phyloP scores from a whole-genome alignment of 495 filamentous ascomycete genomes.

The Entonaema liquescens region DNA sequence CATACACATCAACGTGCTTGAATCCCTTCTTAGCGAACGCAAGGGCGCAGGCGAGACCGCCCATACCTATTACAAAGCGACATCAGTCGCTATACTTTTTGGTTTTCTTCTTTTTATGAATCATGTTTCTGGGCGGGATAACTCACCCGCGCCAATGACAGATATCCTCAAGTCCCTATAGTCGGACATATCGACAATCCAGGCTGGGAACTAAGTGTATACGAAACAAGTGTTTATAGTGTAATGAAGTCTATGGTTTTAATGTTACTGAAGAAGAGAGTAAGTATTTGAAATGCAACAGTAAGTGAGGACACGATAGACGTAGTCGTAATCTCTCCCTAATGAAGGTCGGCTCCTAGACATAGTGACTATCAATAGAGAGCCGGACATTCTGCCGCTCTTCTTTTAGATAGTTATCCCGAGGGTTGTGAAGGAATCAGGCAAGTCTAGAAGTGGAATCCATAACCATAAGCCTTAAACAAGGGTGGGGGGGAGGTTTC shows the following conservation, averaged over 20 bases:
- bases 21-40: conserved; percentile 78
- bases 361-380: conserved; percentile 2
- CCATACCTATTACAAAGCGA: conserved; percentile 67
- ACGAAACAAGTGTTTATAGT: conserved; percentile 3
- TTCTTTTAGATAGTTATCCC: conserved; percentile 24
- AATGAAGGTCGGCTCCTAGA: conserved; percentile 11
- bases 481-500: conserved; percentile 27
- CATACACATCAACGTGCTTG: conserved; percentile 75
- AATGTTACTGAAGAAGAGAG: conserved; percentile 2
- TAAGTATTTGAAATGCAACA: conserved; percentile 16
- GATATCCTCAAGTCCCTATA: conserved; percentile 53
- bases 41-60: conserved; percentile 74
- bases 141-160: conserved; percentile 55
- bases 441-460: conserved; percentile 26
- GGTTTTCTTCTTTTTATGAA: neutral
- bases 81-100: conserved; percentile 16
- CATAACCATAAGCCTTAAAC: neutral
- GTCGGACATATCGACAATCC: conserved; percentile 48
- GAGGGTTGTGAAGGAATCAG: conserved; percentile 27
- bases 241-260: conserved; percentile 15
- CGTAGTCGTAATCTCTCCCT: conserved; percentile 5
- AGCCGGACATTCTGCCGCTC: conserved; percentile 29
- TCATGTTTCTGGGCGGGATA: conserved; percentile 9
- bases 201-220: conserved; percentile 11
- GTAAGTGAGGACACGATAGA: conserved; percentile 15